phyloP scores from a whole-genome alignment of 129 eudicot species.

The Daucus carota region DNA sequence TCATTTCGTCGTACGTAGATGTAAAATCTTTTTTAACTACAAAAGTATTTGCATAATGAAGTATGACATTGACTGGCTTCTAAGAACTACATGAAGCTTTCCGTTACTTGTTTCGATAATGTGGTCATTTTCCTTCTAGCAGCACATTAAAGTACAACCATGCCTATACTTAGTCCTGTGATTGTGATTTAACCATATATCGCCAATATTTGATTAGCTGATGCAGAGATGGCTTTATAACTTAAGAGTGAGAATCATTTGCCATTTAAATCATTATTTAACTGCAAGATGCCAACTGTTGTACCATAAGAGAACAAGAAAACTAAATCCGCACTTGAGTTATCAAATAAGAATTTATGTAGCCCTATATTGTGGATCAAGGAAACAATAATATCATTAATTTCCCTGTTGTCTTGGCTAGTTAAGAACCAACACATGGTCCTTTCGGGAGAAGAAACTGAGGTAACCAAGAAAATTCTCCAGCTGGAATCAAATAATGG shows the following conservation, averaged over 20 bases:
- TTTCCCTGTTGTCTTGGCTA: not conserved
- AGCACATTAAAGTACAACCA: not conserved
- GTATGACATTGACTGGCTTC: not conserved
- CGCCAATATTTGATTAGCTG: too few species aligned
- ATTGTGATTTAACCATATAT: too few species aligned
- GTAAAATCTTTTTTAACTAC: not conserved
- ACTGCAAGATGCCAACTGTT: not conserved
- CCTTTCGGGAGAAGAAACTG: not conserved
- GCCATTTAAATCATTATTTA: not conserved
- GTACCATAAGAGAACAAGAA: not conserved
- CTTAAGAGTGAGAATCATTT: not conserved
- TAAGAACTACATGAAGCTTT: not conserved
- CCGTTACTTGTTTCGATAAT: not conserved
- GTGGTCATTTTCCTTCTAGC: not conserved
- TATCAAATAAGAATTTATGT: not conserved
- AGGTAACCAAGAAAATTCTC: not conserved
- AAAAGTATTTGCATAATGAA: not conserved
- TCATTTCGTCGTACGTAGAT: not conserved
- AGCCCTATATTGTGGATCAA: not conserved
- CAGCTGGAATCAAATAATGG: not conserved
- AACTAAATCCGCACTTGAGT: too few species aligned
- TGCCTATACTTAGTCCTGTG: not conserved
- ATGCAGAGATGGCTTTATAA: not conserved
- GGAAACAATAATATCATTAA: not conserved
- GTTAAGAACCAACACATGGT: not conserved